Evolutionary conservation across 441 rosid species (phyloP).

Genomic region (Populus hybrid): DNA sequence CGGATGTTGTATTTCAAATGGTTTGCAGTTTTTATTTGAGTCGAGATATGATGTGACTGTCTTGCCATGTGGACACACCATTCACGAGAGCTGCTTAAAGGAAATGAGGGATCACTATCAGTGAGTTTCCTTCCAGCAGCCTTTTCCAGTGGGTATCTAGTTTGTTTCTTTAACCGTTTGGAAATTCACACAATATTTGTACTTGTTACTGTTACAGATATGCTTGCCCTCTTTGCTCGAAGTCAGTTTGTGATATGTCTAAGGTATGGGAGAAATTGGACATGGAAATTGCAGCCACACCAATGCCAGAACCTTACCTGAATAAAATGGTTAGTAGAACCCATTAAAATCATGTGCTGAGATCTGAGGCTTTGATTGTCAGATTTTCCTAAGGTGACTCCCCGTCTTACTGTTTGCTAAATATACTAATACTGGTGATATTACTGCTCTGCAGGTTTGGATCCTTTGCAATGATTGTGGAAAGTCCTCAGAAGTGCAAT

Average conservation of each 20-base stretch:
- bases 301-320: conserved; percentile 70
- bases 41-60: conserved; percentile 59
- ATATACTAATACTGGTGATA: not conserved
- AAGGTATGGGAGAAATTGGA: conserved; percentile 87
- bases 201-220: conserved; percentile 39
- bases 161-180: not conserved
- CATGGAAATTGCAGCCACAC: conserved; percentile 70
- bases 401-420: not conserved
- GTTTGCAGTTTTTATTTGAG: conserved; percentile 73
- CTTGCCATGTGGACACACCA: conserved; percentile 88
- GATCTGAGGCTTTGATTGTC: not conserved
- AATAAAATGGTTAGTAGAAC: conserved; percentile 45
- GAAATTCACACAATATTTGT: not conserved
- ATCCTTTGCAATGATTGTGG: conserved; percentile 92
- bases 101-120: conserved; percentile 80
- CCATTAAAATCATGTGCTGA: not conserved
- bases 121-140: conserved; percentile 35
- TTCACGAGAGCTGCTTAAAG: conserved; percentile 71
- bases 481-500: conserved; percentile 50
- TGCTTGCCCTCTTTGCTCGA: conserved; percentile 89
- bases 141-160: not conserved
- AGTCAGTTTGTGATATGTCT: conserved; percentile 88
- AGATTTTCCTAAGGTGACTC: not conserved
- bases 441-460: conserved; percentile 43
- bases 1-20: not conserved